phyloP scores from a whole-genome alignment of 2,329 filamentous ascomycete genomes.

The Colletotrichum liaoningense region DNA sequence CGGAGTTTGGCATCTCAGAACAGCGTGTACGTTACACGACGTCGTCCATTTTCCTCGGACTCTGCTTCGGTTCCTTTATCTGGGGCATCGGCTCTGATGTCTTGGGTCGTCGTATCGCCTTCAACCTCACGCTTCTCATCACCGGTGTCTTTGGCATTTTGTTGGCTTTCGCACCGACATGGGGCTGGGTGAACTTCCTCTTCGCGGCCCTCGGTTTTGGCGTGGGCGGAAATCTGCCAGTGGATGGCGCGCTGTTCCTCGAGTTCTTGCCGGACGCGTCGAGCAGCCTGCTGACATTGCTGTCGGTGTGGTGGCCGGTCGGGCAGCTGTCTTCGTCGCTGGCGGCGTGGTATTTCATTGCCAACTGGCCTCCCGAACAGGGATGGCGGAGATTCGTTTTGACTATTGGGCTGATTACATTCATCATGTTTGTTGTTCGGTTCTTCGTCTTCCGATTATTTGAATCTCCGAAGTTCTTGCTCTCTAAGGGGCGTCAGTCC shows the following conservation, averaged over 20 bases:
- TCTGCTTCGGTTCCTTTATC: conserved; percentile 81
- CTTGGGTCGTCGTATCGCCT: conserved; percentile 81
- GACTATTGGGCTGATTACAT: conserved; percentile 77
- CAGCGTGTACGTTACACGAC: conserved; percentile 85
- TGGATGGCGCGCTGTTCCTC: conserved; percentile 84
- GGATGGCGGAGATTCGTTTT: conserved; percentile 83
- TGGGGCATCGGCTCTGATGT: conserved; percentile 86
- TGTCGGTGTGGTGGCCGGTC: conserved; percentile 90
- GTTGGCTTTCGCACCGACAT: conserved; percentile 75
- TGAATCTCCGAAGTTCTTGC: conserved; percentile 87
- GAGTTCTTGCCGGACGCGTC: conserved; percentile 84
- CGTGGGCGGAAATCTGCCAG: conserved; percentile 80
- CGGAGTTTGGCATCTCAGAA: conserved; percentile 77
- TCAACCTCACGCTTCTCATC: conserved; percentile 83
- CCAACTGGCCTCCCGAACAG: conserved; percentile 73
- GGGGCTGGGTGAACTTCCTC: conserved; percentile 71
- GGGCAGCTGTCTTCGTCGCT: conserved; percentile 80
- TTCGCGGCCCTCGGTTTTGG: conserved; percentile 74
- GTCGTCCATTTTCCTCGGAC: conserved; percentile 78
- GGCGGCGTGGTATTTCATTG: conserved; percentile 81
- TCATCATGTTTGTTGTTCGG: conserved; percentile 81
- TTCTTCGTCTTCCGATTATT: conserved; percentile 86
- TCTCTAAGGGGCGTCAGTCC: conserved; percentile 79
- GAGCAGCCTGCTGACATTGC: conserved; percentile 78
- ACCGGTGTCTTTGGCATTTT: conserved; percentile 80